Conservation (phyloP, 176 grass and related monocot genomes). For the Tillandsia leiboldiana region DNA sequence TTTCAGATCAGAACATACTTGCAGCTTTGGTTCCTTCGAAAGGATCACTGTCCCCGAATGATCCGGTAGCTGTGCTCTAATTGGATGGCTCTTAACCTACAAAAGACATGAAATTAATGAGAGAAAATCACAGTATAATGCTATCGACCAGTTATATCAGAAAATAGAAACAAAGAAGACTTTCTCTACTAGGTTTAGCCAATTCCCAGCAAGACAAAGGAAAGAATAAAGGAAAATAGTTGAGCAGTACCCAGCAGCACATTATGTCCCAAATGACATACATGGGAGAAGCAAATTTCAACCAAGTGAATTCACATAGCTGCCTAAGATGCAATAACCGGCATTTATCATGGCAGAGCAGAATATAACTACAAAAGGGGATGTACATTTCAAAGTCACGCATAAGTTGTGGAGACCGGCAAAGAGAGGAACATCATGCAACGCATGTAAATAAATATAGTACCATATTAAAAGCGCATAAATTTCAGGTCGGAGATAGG, state of each 20-base stretch:
- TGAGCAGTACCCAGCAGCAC: slow-evolving; percentile 36
- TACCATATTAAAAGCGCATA: neutral
- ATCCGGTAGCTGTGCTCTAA: slow-evolving; percentile 60
- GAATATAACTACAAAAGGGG: slow-evolving; percentile 29
- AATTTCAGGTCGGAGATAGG: neutral
- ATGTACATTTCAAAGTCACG: slow-evolving; percentile 40
- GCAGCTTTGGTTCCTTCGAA: slow-evolving; percentile 27
- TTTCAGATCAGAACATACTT: slow-evolving; percentile 37
- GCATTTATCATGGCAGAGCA: slow-evolving; percentile 40
- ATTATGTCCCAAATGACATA: slow-evolving; percentile 51
- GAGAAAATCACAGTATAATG: neutral
- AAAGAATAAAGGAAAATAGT: neutral
- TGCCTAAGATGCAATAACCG: slow-evolving; percentile 41
- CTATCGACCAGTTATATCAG: too few species aligned
- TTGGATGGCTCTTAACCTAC: slow-evolving; percentile 92
- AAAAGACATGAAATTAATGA: neutral
- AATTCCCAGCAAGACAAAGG: neutral
- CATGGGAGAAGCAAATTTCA: slow-evolving; percentile 43
- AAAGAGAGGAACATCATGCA: slow-evolving; percentile 37
- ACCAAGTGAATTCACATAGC: slow-evolving; percentile 39
- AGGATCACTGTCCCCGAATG: slow-evolving; percentile 59
- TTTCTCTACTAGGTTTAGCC: neutral
- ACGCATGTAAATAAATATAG: slow-evolving; percentile 28
- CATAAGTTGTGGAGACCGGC: slow-evolving; percentile 35
- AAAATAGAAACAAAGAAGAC: too few species aligned